Evolutionary conservation across 1,139 yeast genomes (phyloP), one percentile per base, ranked within the genome.

Genomic region (Yamadazyma mexicana): DNA sequence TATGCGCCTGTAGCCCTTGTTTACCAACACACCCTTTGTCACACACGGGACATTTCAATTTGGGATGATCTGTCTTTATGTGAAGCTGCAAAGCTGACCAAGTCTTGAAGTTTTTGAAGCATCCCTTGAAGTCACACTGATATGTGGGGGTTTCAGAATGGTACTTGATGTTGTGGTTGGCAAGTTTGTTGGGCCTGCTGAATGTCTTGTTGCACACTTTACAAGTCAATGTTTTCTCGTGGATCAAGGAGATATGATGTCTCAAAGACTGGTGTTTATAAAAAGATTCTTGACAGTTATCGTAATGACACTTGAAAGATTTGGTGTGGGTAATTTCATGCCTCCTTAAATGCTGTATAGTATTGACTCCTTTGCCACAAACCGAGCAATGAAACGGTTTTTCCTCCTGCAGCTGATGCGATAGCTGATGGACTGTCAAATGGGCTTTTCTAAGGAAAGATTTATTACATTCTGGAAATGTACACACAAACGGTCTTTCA

Each of bases 301-400:
- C 80, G 49, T 73, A 69, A 2, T 75, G 64, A 56, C 97, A 89
- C 38, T 56, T 52, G 54, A 81, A 83, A 0, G 91, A 78, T 48
- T 82, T 82, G 4, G 81, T 77, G 59, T 89, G 97, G 10, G 95
- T 83, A 18, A 77, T 69, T 55, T 74, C 91, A 58, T 92, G 99
- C 41, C 96, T 73, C 49, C 77, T 79, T 47, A 89, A 66, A 57
- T 91, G 98, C 62, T 92, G 98, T 36, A 63, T 62, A 0, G 95
- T 77, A 45, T 83, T 84, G 41, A 87, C 85, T 2, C 96, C 96
- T 58, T 88, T 88, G 1, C 83, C 83, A 59, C 99, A 92, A 1
- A 73, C 62, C 0, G 80, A 63, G 54, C 99, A 92, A 40, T 72
- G 77, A 54, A 75, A 83, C 0, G 97, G 96, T 52, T 86, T 87